Percentiles rank a stretch among this genome's conserved stretches.
phyloP scores from a whole-genome alignment of 371 early-diverging fungal species.

The Entomophthora muscae region DNA sequence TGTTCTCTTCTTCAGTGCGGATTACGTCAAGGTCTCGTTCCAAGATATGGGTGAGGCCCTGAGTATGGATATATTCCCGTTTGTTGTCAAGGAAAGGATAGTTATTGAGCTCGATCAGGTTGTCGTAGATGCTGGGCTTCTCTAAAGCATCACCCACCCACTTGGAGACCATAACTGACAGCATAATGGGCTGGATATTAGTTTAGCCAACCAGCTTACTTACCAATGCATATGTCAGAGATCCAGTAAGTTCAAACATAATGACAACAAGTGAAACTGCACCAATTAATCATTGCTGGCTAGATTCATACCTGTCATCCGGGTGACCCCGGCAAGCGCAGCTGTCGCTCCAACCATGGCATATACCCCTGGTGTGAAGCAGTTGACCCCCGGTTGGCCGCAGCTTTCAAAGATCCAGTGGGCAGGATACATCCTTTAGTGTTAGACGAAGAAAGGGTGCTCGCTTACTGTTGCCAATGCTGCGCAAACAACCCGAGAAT shows the following conservation, averaged over 20 bases:
- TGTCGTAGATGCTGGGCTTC: slow-evolving; percentile 45
- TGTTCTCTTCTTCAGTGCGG: slow-evolving; percentile 33
- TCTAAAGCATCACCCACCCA: slow-evolving; percentile 46
- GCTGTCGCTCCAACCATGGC: slow-evolving; percentile 90
- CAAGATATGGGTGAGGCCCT: slow-evolving; percentile 24
- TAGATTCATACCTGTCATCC: slow-evolving; percentile 45
- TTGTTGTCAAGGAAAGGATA: slow-evolving; percentile 55
- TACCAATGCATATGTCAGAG: slow-evolving; percentile 48
- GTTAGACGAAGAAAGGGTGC: no score
- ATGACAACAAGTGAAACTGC: slow-evolving; percentile 75
- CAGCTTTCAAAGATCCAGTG: slow-evolving; percentile 44
- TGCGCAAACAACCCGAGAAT: slow-evolving; percentile 34
- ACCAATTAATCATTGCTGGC: not conserved
- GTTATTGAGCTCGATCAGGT: slow-evolving; percentile 37
- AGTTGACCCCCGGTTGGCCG: slow-evolving; percentile 25
- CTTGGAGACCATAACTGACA: slow-evolving; percentile 50
- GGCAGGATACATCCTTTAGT: slow-evolving; percentile 27
- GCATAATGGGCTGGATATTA: slow-evolving; percentile 38
- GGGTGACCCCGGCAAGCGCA: slow-evolving; percentile 70
- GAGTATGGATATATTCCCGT: slow-evolving; percentile 29
- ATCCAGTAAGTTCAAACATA: slow-evolving; percentile 44
- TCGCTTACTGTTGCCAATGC: slow-evolving; percentile 6
- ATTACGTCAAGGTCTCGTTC: slow-evolving; percentile 31
- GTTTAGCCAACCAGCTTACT: slow-evolving; percentile 7
- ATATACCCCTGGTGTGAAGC: slow-evolving; percentile 83